These are phyloP conservation scores for Purshia tridentata DNA, from an alignment of 306 rosid species.

Conservation along the genomic window DNA sequence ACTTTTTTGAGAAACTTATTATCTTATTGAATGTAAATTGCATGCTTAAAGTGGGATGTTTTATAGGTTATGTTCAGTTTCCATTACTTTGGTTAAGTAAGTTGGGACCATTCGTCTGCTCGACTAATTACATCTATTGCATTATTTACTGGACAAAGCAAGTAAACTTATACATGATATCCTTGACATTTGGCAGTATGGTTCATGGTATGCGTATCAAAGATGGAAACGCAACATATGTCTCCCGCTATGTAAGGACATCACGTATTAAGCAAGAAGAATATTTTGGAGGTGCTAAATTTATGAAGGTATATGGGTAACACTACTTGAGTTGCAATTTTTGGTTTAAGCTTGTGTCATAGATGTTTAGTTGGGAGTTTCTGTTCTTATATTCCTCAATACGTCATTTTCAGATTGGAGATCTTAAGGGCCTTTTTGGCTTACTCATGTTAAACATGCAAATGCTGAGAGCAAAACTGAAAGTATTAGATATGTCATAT, in stretches of 20 bases:
- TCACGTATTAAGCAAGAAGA: constrained; percentile 93
- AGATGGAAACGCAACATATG: constrained; percentile 88
- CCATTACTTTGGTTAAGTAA: not conserved
- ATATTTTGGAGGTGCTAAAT: constrained; percentile 77
- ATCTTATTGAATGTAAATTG: not conserved
- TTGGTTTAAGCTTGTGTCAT: not conserved
- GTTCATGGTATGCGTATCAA: constrained; percentile 92
- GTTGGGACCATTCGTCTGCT: not conserved
- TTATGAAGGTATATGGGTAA: constrained; percentile 67
- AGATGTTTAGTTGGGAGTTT: constrained; percentile 25
- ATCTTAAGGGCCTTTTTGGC: constrained; percentile 81
- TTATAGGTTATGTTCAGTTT: no score
- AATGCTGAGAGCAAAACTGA: constrained; percentile 69
- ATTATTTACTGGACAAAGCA: not conserved
- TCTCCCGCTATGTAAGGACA: constrained; percentile 78
- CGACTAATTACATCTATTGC: not conserved
- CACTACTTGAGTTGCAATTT: constrained; percentile 2
- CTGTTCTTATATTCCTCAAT: constrained; percentile 11
- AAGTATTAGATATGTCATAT: constrained; percentile 71
- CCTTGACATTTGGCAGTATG: constrained; percentile 62
- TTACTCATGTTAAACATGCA: constrained; percentile 75
- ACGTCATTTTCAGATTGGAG: constrained; percentile 66
- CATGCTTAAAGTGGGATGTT: not conserved
- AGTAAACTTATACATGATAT: not conserved
- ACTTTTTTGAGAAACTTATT: constrained; percentile 16